phyloP scores from a whole-genome alignment of 371 early-diverging fungal species.

The Actinomucor elegans region DNA sequence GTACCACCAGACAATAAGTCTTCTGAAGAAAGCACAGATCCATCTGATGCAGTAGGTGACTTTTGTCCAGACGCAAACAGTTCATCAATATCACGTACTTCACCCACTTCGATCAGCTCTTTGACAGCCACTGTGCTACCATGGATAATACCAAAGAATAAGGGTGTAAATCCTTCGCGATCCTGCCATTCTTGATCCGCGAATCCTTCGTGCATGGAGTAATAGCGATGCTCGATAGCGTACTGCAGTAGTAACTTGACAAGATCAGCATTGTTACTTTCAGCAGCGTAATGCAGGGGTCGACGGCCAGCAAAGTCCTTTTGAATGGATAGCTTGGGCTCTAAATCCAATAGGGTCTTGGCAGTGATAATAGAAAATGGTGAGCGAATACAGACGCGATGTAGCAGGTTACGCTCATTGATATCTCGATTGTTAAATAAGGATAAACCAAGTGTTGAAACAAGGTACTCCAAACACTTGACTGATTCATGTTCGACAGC shows the following conservation, averaged over 20 bases:
- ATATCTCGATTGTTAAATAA: constrained; percentile 49
- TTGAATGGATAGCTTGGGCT: constrained; percentile 25
- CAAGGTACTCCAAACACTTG: constrained; percentile 48
- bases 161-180: constrained; percentile 68
- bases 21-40: background rate
- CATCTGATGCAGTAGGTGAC: constrained; percentile 3
- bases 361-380: constrained; percentile 23
- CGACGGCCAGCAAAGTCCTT: constrained; percentile 65
- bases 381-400: constrained; percentile 55
- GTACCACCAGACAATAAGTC: background rate
- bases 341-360: constrained; percentile 16
- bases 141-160: constrained; percentile 67
- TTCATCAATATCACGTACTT: constrained; percentile 52
- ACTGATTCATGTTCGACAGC: constrained; percentile 53
- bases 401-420: constrained; percentile 67
- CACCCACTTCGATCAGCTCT: constrained; percentile 56
- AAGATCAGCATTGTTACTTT: constrained; percentile 50
- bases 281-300: constrained; percentile 71
- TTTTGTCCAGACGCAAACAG: constrained; percentile 28
- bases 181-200: constrained; percentile 57
- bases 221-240: constrained; percentile 44
- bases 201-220: constrained; percentile 36
- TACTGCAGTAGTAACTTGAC: constrained; percentile 47
- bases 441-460: constrained; percentile 34
- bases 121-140: constrained; percentile 57